These are phyloP conservation scores for Heliamphora pulchella DNA, from an alignment of 179 eudicot genomes.

Conservation along the genomic window DNA sequence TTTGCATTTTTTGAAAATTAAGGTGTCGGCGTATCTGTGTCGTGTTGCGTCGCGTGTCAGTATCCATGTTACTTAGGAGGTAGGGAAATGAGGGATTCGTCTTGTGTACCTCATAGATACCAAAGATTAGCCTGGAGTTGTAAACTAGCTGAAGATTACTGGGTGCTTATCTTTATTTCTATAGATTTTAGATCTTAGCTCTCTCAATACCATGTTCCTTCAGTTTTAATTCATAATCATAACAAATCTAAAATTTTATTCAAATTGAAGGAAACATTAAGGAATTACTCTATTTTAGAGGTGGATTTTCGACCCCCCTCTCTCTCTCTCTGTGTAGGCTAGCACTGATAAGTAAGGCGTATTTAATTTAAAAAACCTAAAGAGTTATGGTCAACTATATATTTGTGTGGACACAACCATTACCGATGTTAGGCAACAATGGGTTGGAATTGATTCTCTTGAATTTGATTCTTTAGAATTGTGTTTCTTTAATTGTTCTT, in stretches of 20 bases:
- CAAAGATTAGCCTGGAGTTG: neutral
- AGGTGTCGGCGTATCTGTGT: no score
- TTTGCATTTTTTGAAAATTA: no score
- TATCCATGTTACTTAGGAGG: no score
- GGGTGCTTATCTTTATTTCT: neutral
- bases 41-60: no score
- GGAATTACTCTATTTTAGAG: neutral
- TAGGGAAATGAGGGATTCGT: neutral
- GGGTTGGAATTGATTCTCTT: no score
- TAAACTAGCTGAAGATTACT: neutral
- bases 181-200: neutral
- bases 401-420: neutral
- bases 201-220: neutral
- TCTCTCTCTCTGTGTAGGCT: neutral
- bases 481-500: no score
- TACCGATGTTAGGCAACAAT: neutral
- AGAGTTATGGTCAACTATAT: neutral
- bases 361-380: neutral
- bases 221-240: neutral
- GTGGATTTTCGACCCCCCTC: neutral
- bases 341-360: neutral
- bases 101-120: neutral
- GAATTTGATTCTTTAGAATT: no score
- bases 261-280: neutral
- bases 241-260: neutral